Conservation (phyloP, 495 filamentous ascomycete genomes). For the Tuber melanosporum region DNA sequence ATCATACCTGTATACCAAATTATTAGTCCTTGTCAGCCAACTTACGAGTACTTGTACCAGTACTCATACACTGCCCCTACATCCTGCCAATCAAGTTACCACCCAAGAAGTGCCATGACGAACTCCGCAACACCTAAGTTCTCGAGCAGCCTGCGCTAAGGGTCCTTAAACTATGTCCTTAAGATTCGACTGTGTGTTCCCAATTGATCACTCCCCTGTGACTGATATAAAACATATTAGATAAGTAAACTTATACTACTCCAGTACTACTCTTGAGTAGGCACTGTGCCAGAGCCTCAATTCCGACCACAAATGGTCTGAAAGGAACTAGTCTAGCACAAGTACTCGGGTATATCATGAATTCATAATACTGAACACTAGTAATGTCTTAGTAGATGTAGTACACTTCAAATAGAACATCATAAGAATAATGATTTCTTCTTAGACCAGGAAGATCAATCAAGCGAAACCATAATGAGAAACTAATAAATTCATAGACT, state of each 20-base stretch:
- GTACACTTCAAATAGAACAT: no score
- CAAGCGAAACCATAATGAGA: no score
- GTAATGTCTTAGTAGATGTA: no score
- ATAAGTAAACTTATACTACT: neutral
- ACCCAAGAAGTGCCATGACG: neutral
- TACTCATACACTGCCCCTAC: neutral
- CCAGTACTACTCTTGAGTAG: neutral
- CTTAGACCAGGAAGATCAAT: no score
- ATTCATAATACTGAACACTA: no score
- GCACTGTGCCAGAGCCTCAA: neutral
- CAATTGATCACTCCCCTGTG: neutral
- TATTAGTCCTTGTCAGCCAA: neutral
- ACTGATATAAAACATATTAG: neutral
- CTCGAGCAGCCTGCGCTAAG: neutral
- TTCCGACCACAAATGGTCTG: neutral
- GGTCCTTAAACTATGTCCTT: neutral
- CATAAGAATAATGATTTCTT: no score
- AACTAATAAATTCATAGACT: no score
- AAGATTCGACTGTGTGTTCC: neutral
- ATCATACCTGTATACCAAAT: no score
- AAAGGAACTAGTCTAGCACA: neutral
- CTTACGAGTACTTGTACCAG: neutral
- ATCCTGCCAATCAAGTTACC: neutral
- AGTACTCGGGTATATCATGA: no score
- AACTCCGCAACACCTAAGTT: neutral